A percentile compares a stretch with the other conserved stretches of the same genome.
Evolutionary conservation across 371 early-diverging fungal species (phyloP).

Genomic region (Syncephalastrum monosporum): DNA sequence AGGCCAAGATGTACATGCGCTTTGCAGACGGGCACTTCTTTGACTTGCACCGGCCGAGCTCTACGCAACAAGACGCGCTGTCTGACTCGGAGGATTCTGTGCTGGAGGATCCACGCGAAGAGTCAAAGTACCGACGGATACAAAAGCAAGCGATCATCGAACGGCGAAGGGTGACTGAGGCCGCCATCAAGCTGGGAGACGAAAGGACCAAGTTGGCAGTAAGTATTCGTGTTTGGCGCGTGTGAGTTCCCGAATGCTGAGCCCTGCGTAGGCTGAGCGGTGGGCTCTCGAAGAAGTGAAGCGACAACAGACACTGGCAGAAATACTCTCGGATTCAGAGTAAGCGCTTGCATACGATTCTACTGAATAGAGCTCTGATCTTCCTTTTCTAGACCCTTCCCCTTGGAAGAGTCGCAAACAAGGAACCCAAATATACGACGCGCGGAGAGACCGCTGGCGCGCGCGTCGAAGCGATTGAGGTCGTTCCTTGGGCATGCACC

Average conservation of each 20-base stretch:
- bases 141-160: conserved; percentile 21
- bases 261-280: conserved; percentile 28
- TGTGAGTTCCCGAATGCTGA: background rate
- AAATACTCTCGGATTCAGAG: conserved; percentile 17
- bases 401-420: no score
- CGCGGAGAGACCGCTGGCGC: no score
- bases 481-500: no score
- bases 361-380: background rate
- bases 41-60: conserved; percentile 13
- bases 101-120: conserved; percentile 16
- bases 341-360: background rate
- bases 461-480: no score
- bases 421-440: no score
- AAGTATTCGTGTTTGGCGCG: background rate
- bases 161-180: conserved; percentile 29
- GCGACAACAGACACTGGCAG: conserved; percentile 20
- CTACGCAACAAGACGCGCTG: background rate
- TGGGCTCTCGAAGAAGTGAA: conserved; percentile 43
- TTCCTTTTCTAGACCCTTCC: no score
- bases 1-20: conserved; percentile 29
- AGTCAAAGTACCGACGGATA: conserved; percentile 11
- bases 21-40: conserved; percentile 45
- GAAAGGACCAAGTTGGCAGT: conserved; percentile 33
- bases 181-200: conserved; percentile 36
- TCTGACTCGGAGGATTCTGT: conserved; percentile 31